Base-by-base conservation (phyloP, 1,284 basidiomycete genomes). In the Ustilago shanxiensis region DNA sequence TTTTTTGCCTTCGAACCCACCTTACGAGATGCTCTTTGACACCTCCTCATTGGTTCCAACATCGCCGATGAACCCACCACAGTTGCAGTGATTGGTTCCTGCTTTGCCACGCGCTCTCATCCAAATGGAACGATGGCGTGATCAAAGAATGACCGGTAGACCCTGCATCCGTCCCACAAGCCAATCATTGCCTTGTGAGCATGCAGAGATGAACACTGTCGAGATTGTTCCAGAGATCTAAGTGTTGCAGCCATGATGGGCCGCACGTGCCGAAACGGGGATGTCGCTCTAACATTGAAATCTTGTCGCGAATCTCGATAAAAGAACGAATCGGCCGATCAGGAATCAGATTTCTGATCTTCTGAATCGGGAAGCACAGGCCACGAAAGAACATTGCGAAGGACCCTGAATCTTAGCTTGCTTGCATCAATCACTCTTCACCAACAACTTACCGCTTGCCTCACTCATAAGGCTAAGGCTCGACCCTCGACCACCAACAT, bases 111-210 rank as follows among this genome's bases (percentile, higher is more conserved):
- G 60, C 51, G 56, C 47, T 20, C 50, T 37, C 16, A n/a, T 37
- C 8, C 6, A 31, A 49, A 54, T 14, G 24, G 33, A 64, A 64
- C 61, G 31, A 70, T 70, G 67, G 61, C 67, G 61, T 70, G 67
- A 63, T 70, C 51, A 54, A 31, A 51, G 31, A 49, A 24, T 45
- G 29, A 31, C 45, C 58, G 20, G 13, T 51, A 28, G 51, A 51
- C 60, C 61, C 61, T 60, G 52, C 9, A 13, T 18, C 20, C n/a
- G 5, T 37, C 29, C 7, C 47, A 20, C 26, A 20, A 47, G 41
- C 60, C 66, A 69, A 63, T 67, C 53, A 57, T 8, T n/a, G 1
- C 14, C 26, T 13, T 18, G 26, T 13, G 13, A 16, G 35, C 7
- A 13, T 35, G 31, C 7, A 20, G 24, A 16, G n/a, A 26, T 59